Evolutionary conservation across 73 alveolate species (phyloP).

Genomic region (Tetrahymena thermophila): DNA sequence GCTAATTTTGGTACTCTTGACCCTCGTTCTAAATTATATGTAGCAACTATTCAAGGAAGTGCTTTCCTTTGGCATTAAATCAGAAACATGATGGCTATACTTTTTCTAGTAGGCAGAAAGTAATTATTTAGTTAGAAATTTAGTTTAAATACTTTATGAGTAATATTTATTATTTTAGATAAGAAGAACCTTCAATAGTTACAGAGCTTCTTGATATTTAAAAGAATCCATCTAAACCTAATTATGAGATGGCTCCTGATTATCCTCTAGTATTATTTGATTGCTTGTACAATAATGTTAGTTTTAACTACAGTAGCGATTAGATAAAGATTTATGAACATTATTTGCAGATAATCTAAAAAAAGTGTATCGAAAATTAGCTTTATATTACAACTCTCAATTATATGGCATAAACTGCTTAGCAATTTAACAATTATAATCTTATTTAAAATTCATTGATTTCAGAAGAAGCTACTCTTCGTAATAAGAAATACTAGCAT

Average conservation of each 20-base stretch:
- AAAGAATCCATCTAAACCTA: constrained; percentile 29
- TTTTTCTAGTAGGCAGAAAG: constrained; percentile 85
- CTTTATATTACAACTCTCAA: not conserved
- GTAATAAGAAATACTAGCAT: not conserved
- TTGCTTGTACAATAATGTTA: constrained; percentile 6
- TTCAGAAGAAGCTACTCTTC: not conserved
- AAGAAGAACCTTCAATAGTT: constrained; percentile 8
- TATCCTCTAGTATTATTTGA: constrained; percentile 33
- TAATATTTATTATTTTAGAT: not conserved
- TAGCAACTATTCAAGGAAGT: constrained; percentile 73
- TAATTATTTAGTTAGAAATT: not conserved
- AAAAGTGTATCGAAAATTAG: not conserved
- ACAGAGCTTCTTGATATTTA: not conserved
- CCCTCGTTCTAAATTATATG: constrained; percentile 23
- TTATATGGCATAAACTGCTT: not conserved
- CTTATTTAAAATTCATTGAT: not conserved
- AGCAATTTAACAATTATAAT: not conserved
- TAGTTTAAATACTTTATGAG: not conserved
- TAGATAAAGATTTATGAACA: not conserved
- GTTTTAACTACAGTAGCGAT: not conserved
- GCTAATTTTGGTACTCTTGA: constrained; percentile 12
- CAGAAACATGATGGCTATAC: constrained; percentile 89
- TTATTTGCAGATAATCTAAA: not conserved
- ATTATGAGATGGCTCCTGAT: constrained; percentile 42
- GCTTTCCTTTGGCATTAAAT: constrained; percentile 96